These are phyloP conservation scores for Hymenoscyphus fructigenus DNA, from an alignment of 2,329 filamentous ascomycete genomes.

Conservation along the genomic window DNA sequence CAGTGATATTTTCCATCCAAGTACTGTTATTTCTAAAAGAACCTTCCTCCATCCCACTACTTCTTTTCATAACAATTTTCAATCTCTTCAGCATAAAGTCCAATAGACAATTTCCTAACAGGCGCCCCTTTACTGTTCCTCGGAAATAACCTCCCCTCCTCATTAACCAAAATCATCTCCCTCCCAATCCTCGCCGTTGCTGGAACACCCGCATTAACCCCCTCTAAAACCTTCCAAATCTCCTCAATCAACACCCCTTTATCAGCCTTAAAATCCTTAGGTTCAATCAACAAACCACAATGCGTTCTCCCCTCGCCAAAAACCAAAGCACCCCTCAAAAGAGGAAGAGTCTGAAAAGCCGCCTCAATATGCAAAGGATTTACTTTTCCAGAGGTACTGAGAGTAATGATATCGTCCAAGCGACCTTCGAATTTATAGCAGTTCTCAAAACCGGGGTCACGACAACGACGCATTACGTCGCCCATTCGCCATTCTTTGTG, in stretches of 20 bases:
- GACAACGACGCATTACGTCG: slow-evolving; percentile 38
- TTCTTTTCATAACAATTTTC: not conserved
- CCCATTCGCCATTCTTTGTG: slow-evolving; percentile 44
- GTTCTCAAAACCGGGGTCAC: slow-evolving; percentile 20
- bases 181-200: slow-evolving; percentile 21
- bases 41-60: not conserved
- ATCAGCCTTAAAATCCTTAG: slow-evolving; percentile 5
- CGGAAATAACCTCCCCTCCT: slow-evolving; percentile 16
- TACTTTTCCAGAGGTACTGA: slow-evolving; percentile 47
- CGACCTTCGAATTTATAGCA: slow-evolving; percentile 40
- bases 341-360: slow-evolving; percentile 36
- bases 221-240: slow-evolving; percentile 23
- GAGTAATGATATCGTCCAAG: slow-evolving; percentile 44
- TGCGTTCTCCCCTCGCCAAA: slow-evolving; percentile 35
- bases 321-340: slow-evolving; percentile 37
- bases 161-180: slow-evolving; percentile 19
- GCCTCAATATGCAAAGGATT: slow-evolving; percentile 44
- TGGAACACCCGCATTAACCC: slow-evolving; percentile 21
- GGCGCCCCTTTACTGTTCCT: slow-evolving; percentile 20
- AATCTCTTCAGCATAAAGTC: slow-evolving; percentile 17
- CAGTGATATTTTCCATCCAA: no score
- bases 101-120: slow-evolving; percentile 11
- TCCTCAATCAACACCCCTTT: slow-evolving; percentile 14
- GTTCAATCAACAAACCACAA: slow-evolving; percentile 24
- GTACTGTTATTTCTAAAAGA: no score